Evolutionary conservation across 2,329 filamentous ascomycete species (phyloP), one percentile per base, ranked within the genome.

Genomic region (Coleophoma cylindrospora): DNA sequence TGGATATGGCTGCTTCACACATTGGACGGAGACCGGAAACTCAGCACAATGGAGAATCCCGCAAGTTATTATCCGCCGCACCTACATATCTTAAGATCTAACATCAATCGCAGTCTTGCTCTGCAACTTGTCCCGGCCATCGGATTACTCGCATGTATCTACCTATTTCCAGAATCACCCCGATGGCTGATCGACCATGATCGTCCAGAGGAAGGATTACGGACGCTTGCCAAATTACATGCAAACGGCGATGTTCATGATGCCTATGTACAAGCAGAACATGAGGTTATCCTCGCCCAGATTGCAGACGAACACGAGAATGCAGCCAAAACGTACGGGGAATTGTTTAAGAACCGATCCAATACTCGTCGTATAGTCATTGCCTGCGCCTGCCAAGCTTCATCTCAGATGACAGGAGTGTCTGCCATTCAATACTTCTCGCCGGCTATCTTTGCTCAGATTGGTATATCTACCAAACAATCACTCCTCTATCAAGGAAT

Each of bases 401-500:
- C 80, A 0, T 74, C 84, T 3, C 22, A 27, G 22, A 27, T 27
- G 22, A 27, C 22, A 27, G 22, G 22, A 27, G 22, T 27, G 22
- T 27, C 22, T 27, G 22, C 22, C 22, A 27, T 27, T 27, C 22
- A 27, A 27, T 27, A 27, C 22, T 27, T 27, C 22, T 27, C 22
- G 22, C 22, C 22, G 22, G 22, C 22, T 27, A 81, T 81, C 50
- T 83, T 79, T 63, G 65, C 22, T 27, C 22, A 27, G 22, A 27
- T 27, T 27, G 22, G 22, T 27, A 89, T 90, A 56, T 65, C 69
- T 0, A 76, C 77, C 32, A 72, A 80, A 48, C 75, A 86, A 34
- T 82, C 87, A 0, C 76, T 90, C 40, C 80, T 85, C 56, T 89
- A 89, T 64, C 87, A 91, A 64, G 85, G 83, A 50, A 89, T 90